Base-by-base conservation (phyloP, 345 rosid species). In the Eucalyptus decipiens region DNA sequence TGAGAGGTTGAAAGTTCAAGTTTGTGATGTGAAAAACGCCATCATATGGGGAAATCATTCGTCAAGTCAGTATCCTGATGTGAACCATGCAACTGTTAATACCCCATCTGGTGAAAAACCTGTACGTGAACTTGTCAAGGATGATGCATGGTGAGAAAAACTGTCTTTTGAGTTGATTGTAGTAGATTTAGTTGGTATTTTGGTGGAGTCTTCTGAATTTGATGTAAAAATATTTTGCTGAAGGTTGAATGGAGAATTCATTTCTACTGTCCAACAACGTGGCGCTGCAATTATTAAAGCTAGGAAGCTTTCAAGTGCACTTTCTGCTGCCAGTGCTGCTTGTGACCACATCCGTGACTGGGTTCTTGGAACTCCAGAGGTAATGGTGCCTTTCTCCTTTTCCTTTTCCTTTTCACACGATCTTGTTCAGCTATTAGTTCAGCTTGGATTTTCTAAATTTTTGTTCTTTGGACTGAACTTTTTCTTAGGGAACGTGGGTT, bases 261-360 rank as follows among this genome's bases (percentile, higher is more conserved):
- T 98, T 87, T 67, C 93, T 32, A 98, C 98, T 1, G 99, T 98
- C 72, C 99, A 98, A 90, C 99, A 98, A 92, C 98, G 99, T 87
- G 99, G 99, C 85, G 99, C 99, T 94, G 99, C 99, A 83, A 98
- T 98, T 90, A 98, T 98, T 92, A 98, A 98, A 90, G 99, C 99
- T 5, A 89, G 99, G 90, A 98, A 97, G 90, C 92, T 97, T 69
- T 98, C 99, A 47, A 98, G 99, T 95, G 99, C 99, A 32, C 91
- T 98, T 8, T 98, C 99, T 91, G 99, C 99, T 91, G 99, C 99
- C 86, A 98, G 99, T 91, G 92, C 97, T 88, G 99, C 99, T 85
- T 98, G 99, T 91, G 99, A 98, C 90, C 99, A 98, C 92, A 97
- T 98, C 50, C 99, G 96, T 89, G 98, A 98, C 91, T 98, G 99